Evolutionary conservation across 371 early-diverging fungal genomes (phyloP).

Genomic region (Mortierella sp.): DNA sequence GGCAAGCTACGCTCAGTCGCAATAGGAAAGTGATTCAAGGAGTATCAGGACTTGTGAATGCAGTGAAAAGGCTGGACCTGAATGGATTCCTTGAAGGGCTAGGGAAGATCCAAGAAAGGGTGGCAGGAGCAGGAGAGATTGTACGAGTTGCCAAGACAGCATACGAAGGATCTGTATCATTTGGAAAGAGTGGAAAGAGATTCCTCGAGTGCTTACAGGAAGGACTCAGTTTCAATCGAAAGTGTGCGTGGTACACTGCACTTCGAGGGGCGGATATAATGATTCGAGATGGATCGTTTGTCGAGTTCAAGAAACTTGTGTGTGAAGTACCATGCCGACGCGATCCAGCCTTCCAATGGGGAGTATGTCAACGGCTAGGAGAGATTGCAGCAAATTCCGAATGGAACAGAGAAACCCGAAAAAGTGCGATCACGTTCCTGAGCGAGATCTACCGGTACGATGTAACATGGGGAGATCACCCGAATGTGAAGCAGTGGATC

Average conservation of each 20-base stretch:
- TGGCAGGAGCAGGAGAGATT: neutral
- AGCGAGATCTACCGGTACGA: neutral
- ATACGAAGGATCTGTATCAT: neutral
- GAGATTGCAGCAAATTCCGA: neutral
- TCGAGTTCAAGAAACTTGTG: neutral
- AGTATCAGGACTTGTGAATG: constrained; percentile 1
- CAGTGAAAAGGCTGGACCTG: constrained; percentile 4
- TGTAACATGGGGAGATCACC: neutral
- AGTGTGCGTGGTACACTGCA: constrained; percentile 5
- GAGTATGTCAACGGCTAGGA: constrained; percentile 5
- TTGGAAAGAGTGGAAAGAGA: neutral
- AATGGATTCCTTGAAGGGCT: neutral
- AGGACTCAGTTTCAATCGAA: neutral
- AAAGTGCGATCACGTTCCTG: neutral
- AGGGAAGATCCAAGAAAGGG: neutral
- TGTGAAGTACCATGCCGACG: neutral
- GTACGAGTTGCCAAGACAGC: neutral
- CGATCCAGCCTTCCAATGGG: constrained; percentile 3
- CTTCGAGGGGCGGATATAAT: neutral
- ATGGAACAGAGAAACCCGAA: neutral
- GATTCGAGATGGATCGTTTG: constrained; percentile 6
- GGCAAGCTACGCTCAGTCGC: neutral
- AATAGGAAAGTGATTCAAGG: neutral
- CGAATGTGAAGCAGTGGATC: neutral
- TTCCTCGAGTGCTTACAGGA: neutral